Conservation (phyloP, 164 flowering plant genomes). For the Annona squamosa region DNA sequence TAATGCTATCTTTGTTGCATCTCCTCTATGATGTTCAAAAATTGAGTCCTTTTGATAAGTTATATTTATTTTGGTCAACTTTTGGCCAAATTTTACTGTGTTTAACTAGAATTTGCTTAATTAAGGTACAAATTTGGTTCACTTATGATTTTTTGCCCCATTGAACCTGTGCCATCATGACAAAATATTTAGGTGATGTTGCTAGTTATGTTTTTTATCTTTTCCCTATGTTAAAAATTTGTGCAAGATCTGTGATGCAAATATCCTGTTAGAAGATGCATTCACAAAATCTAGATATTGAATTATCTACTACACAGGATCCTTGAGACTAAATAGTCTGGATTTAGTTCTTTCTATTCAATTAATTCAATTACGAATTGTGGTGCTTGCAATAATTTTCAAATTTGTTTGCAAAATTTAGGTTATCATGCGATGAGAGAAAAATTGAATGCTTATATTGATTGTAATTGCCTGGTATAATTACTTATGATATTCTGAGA, state of each 20-base stretch:
- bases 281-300: neutral
- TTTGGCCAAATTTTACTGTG: no score
- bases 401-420: no score
- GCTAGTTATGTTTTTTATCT: no score
- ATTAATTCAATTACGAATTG: no score
- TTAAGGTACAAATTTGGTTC: neutral
- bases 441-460: no score
- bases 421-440: no score
- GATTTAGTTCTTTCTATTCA: no score
- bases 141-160: neutral
- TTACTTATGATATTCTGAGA: neutral
- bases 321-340: no score
- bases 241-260: neutral
- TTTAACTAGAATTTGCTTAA: neutral
- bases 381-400: no score
- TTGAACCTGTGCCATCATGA: neutral
- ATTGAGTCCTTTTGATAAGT: neutral
- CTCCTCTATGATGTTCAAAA: neutral
- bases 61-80: no score
- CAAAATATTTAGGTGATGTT: neutral
- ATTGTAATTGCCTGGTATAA: no score
- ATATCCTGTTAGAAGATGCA: neutral
- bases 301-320: neutral
- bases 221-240: neutral
- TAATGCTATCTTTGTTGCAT: neutral